Evolutionary conservation across 257 asterid genomes (phyloP), one percentile per base, ranked within the genome.

Genomic region (Gardenia jasminoides): DNA sequence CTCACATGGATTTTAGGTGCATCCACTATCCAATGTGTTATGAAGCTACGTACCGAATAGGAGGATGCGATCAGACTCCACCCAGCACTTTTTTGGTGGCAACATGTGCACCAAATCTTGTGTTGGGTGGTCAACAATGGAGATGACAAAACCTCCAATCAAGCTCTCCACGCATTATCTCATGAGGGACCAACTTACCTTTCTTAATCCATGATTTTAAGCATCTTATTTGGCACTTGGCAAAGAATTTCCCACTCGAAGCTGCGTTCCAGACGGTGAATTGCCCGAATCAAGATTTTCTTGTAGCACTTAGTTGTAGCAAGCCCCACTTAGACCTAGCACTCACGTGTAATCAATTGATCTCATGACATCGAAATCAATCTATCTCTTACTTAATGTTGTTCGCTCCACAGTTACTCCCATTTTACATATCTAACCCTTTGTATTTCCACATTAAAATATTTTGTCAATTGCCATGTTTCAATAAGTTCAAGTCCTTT

Each of bases 31-130:
- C 13, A 26, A 10, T 44, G 13, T 30, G 20, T 69, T 69, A 28
- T 19, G 48, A 10, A 48, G 61, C 13, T 26, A 74, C 50, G 12
- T 46, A 8, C 61, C 30, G 48, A 73, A 31, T 52, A 73, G 15
- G 76, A 31, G 10, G 15, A 56, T 30, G 10, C 24, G 46, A 74
- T 56, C 78, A 56, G 12, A 33, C 52, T 65, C 68, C 68, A 56
- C 54, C 67, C 52, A 56, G 56, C 78, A 54, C 13, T 48, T n/a
- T n/a, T 16, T 33, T 50, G 76, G 80, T 80, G 78, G 74, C 33
- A 68, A 58, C 66, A 75, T 75, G 76, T 75, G 72, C 67, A 48
- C 68, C 80, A 76, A 69, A 69, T 76, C 65, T 76, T 76, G 33
- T 69, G 56, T 69, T 81, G 77, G 73, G 73, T 58, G 59, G 83